A percentile compares a stretch with the other conserved stretches of the same genome.
Evolutionary conservation across 2,329 filamentous ascomycete genomes (phyloP).

Genomic region (Metarhizium brunneum): DNA sequence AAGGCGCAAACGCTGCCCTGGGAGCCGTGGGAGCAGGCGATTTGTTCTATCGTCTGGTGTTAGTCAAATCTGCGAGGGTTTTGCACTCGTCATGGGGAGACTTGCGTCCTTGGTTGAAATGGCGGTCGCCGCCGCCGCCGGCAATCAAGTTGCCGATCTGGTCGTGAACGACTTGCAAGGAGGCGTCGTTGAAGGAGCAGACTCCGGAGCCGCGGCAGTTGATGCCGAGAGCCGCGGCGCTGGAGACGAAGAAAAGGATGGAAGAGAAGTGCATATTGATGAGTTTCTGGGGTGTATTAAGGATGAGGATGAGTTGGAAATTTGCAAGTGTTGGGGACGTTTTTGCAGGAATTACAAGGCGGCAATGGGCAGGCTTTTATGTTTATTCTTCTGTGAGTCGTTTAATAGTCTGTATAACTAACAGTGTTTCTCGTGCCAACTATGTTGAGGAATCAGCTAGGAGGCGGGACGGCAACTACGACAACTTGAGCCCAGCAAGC

Average conservation of each 20-base stretch:
- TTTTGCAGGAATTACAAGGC: no score
- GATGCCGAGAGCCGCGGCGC: constrained; percentile 8
- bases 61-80: neutral
- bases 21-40: constrained; percentile 10
- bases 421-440: no score
- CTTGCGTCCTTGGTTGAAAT: constrained; percentile 7
- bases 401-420: no score
- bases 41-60: constrained; percentile 6
- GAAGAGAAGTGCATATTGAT: neutral
- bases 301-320: no score
- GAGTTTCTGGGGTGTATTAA: no score
- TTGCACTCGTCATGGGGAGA: neutral
- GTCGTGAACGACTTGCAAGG: constrained; percentile 5
- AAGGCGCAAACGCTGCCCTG: constrained; percentile 10
- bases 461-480: no score
- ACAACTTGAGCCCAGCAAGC: no score
- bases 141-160: constrained; percentile 8
- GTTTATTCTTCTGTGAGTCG: no score
- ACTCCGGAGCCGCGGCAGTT: constrained; percentile 11
- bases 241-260: constrained; percentile 4
- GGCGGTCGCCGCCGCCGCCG: constrained; percentile 6
- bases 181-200: constrained; percentile 9
- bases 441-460: no score
- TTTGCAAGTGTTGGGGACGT: no score
- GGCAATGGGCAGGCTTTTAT: no score